Percentiles rank a stretch among this genome's conserved stretches.
These are phyloP conservation scores for Mrakia gelida DNA, from an alignment of 768 basidiomycete species.

Conservation along the genomic window DNA sequence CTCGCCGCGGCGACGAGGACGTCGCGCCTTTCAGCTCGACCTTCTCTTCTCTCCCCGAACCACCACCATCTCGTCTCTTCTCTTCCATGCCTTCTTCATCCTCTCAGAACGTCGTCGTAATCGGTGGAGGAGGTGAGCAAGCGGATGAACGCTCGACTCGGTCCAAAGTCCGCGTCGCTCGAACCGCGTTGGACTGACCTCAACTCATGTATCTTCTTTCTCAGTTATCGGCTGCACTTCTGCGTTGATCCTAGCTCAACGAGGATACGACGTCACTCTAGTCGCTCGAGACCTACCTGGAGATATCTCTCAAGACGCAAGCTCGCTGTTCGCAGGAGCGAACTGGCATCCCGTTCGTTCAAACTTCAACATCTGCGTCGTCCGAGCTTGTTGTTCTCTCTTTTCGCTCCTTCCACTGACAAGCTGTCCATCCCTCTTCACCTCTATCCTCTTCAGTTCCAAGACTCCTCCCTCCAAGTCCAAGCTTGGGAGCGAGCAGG, in stretches of 20 bases:
- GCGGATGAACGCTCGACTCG: too few relatives aligned
- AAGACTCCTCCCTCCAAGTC: not conserved
- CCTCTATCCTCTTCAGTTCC: not conserved
- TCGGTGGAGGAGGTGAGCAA: constrained; percentile 8
- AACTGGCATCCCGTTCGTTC: not conserved
- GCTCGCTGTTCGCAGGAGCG: not conserved
- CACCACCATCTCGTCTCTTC: too few relatives aligned
- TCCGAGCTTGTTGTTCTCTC: too few relatives aligned
- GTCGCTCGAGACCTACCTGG: constrained; percentile 25
- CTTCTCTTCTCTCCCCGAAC: too few relatives aligned
- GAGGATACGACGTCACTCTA: constrained; percentile 22
- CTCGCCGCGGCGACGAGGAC: too few relatives aligned
- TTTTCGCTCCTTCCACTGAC: too few relatives aligned
- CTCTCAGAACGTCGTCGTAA: not conserved
- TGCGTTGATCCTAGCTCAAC: constrained; percentile 16
- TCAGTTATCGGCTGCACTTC: constrained; percentile 18
- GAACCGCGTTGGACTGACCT: not conserved
- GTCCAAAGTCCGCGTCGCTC: not conserved
- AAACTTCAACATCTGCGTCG: not conserved
- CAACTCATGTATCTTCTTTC: not conserved
- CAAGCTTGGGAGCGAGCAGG: constrained; percentile 21
- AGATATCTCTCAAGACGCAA: not conserved
- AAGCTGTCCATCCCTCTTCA: not conserved
- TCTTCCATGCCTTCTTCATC: not conserved
- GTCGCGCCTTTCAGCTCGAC: too few relatives aligned